Percentiles rank a stretch among this genome's conserved stretches.
These are phyloP conservation scores for Corrigiola litoralis DNA, from an alignment of 179 eudicot genomes.

Conservation along the genomic window DNA sequence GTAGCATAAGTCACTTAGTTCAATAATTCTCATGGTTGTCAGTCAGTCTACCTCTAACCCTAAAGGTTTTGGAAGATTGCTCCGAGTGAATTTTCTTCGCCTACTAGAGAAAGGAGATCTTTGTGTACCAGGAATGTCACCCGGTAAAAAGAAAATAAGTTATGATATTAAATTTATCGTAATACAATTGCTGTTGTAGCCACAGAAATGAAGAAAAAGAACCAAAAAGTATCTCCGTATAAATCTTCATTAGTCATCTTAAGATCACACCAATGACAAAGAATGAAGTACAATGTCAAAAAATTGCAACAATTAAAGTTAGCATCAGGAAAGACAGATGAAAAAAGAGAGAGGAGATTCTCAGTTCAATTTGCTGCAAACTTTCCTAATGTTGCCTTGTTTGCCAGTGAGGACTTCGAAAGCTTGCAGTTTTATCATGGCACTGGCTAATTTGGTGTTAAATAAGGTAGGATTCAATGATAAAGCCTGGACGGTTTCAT, in stretches of 20 bases:
- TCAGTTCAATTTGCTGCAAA: constrained; percentile 22
- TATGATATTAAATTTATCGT: too few species aligned
- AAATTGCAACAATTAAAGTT: neutral
- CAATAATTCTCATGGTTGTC: too few species aligned
- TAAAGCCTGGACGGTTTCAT: constrained; percentile 13
- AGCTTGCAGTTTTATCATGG: constrained; percentile 32
- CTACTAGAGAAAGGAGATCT: too few species aligned
- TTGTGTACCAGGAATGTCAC: too few species aligned
- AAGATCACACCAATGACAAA: neutral
- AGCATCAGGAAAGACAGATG: neutral
- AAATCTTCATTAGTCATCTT: neutral
- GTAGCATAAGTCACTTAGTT: too few species aligned
- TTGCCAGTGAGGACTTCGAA: constrained; percentile 25
- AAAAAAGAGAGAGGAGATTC: neutral
- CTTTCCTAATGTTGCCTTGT: constrained; percentile 23
- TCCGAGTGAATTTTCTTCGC: too few species aligned
- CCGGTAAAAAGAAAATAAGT: too few species aligned
- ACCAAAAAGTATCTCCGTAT: too few species aligned
- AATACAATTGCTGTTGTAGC: too few species aligned
- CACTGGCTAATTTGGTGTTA: constrained; percentile 13
- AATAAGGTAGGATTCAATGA: constrained; percentile 8
- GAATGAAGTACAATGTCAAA: neutral
- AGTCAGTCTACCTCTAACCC: too few species aligned
- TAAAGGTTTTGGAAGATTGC: too few species aligned
- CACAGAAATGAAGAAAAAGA: too few species aligned